phyloP scores from a whole-genome alignment of 371 early-diverging fungal genomes.

The Mucor indicus region DNA sequence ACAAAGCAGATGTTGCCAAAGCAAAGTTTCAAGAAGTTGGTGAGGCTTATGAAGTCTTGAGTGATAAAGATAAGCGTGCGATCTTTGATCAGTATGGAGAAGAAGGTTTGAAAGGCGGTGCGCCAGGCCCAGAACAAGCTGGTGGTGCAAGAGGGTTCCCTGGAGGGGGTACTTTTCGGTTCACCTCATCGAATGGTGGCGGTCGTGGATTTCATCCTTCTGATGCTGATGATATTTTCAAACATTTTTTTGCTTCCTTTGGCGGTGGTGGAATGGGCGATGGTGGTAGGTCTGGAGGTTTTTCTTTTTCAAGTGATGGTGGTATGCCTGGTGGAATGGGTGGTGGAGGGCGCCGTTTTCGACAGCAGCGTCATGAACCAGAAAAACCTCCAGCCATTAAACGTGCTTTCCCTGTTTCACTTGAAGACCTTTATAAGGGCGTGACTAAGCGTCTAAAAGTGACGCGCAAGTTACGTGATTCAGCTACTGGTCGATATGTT shows the following conservation, averaged over 20 bases:
- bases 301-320: too few relatives aligned
- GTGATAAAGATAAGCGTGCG: constrained; percentile 84
- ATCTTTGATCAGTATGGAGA: constrained; percentile 91
- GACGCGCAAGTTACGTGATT: constrained; percentile 67
- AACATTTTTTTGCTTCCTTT: constrained; percentile 76
- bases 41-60: constrained; percentile 96
- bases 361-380: constrained; percentile 7
- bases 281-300: constrained; percentile 7
- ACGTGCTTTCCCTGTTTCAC: constrained; percentile 71
- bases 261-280: constrained; percentile 30
- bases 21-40: constrained; percentile 58
- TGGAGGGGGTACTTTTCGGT: constrained; percentile 44
- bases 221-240: constrained; percentile 92
- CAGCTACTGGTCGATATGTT: constrained; percentile 44
- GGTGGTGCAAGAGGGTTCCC: constrained; percentile 33
- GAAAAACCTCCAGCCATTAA: constrained; percentile 62
- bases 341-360: constrained; percentile 1
- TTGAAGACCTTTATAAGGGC: constrained; percentile 95
- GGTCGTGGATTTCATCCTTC: constrained; percentile 65
- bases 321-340: constrained; percentile 10
- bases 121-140: constrained; percentile 11
- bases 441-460: constrained; percentile 91
- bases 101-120: constrained; percentile 79
- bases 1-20: constrained; percentile 24
- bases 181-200: constrained; percentile 34